Base-by-base conservation (phyloP, 2,329 filamentous ascomycete genomes). In the Torrubiellomyces zombiae region DNA sequence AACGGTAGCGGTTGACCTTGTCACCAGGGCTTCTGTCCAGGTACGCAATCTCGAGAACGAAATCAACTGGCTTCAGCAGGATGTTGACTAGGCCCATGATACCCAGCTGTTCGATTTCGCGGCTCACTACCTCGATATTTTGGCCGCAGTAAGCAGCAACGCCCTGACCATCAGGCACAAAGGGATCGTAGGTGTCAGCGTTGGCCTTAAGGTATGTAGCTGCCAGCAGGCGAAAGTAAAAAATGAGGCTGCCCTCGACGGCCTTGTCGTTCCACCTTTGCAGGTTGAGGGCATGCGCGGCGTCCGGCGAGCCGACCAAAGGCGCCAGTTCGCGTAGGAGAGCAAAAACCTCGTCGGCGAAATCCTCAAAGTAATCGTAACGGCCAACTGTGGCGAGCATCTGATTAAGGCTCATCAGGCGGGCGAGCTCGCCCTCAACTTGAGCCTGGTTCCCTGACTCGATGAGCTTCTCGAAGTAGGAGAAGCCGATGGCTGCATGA, bases 71-170 rank as follows among this genome's bases (percentile, higher is more conserved):
- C 42, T 80, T 75, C 33, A 95, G 67, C 4, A 95, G 62, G 14
- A 82, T 67, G 34, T 86, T 74, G 32, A 76, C 68, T 24, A 95
- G 58, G 3, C 81, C 69, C 31, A 70, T 70, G 33, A 95, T 63
- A 21, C 81, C 80, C n/a, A 93, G 57, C 39, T 94, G 74, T 38
- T 98, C 89, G 33, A 95, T 92, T 53, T 95, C 86, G 25, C 73
- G 70, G 37, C 75, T 67, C 10, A 75, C 63, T 1, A 77, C 69
- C 45, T 92, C 76, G 34, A 95, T 72, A 31, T 64, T 66, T 9
- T 65, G 61, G 19, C 61, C 49, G 44, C 77, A 81, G 49, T 89
- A 86, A 14, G 70, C 59, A 9, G 70, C 63, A 18, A 89, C 56
- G 24, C 58, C 58, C 18, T 48, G 44, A n/a, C 51, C 57, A 26